These are phyloP conservation scores for Yamadazyma scolyti DNA, from an alignment of 805 yeast genomes.

Conservation along the genomic window DNA sequence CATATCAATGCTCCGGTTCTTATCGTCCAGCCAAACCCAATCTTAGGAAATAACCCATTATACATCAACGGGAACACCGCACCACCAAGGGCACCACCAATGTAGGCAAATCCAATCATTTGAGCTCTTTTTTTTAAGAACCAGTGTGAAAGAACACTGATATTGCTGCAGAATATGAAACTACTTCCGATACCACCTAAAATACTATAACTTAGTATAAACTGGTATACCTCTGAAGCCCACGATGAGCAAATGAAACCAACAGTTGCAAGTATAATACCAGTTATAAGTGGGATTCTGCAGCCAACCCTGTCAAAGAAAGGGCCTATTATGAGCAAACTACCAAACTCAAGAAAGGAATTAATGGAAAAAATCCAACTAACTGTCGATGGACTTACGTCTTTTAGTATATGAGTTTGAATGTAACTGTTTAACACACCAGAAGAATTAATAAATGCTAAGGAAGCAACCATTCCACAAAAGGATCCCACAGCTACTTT, in stretches of 20 bases:
- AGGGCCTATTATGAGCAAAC: slow-evolving; percentile 21
- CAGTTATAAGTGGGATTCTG: slow-evolving; percentile 16
- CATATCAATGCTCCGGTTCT: slow-evolving; percentile 22
- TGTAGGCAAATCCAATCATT: slow-evolving; percentile 25
- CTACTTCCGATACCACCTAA: slow-evolving; percentile 21
- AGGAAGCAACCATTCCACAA: slow-evolving; percentile 20
- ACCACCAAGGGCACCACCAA: slow-evolving; percentile 33
- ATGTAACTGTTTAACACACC: slow-evolving; percentile 23
- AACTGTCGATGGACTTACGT: slow-evolving; percentile 13
- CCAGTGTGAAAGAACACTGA: slow-evolving; percentile 21
- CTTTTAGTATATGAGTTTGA: slow-evolving; percentile 10
- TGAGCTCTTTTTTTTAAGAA: slow-evolving; percentile 18
- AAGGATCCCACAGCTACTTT: slow-evolving; percentile 20
- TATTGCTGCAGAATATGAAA: slow-evolving; percentile 21
- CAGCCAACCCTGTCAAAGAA: slow-evolving; percentile 23
- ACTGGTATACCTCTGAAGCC: slow-evolving; percentile 19
- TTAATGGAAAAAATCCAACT: slow-evolving; percentile 28
- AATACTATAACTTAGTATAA: slow-evolving; percentile 21
- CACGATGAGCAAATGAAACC: slow-evolving; percentile 22
- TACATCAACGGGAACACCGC: slow-evolving; percentile 25
- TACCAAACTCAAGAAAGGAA: slow-evolving; percentile 22
- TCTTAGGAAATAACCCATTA: slow-evolving; percentile 18
- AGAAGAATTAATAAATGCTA: slow-evolving; percentile 23
- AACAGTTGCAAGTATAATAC: slow-evolving; percentile 13
- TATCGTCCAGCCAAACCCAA: slow-evolving; percentile 31